phyloP scores from a whole-genome alignment of 2,329 filamentous ascomycete species.

The Penicillium sp. region DNA sequence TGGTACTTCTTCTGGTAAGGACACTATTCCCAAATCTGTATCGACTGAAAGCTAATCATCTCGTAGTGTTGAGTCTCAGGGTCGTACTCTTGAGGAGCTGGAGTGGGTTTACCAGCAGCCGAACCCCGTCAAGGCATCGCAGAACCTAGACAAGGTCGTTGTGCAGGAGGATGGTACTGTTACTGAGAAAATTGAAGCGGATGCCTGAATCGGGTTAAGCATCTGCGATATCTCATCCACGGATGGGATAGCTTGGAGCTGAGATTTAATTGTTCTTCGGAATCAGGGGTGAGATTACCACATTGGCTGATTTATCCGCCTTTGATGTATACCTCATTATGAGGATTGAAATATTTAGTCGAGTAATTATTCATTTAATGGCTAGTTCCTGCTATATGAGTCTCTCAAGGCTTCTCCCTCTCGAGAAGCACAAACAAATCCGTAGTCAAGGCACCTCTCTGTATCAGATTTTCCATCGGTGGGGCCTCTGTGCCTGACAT shows the following conservation, averaged over 20 bases:
- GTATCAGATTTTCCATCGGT: no score
- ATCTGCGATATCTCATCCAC: background rate
- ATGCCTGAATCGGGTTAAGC: conserved; percentile 1
- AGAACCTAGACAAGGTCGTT: conserved; percentile 49
- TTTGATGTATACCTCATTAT: background rate
- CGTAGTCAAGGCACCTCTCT: no score
- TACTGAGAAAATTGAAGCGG: conserved; percentile 45
- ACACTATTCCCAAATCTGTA: background rate
- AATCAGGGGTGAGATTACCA: background rate
- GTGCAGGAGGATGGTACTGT: conserved; percentile 48
- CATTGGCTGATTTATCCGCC: background rate
- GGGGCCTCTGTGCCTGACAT: no score
- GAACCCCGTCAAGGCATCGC: conserved; percentile 51
- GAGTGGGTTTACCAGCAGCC: conserved; percentile 53
- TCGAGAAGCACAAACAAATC: no score
- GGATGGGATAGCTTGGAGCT: background rate
- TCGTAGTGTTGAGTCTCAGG: conserved; percentile 49
- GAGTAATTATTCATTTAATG: no score
- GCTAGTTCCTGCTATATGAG: no score
- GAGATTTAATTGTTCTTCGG: background rate
- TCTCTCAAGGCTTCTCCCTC: no score
- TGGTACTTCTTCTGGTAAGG: conserved; percentile 51
- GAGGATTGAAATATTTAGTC: background rate
- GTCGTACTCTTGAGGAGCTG: conserved; percentile 51
- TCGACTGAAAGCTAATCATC: background rate